phyloP scores from a whole-genome alignment of 768 basidiomycete genomes.

The Leccinum arenicola region DNA sequence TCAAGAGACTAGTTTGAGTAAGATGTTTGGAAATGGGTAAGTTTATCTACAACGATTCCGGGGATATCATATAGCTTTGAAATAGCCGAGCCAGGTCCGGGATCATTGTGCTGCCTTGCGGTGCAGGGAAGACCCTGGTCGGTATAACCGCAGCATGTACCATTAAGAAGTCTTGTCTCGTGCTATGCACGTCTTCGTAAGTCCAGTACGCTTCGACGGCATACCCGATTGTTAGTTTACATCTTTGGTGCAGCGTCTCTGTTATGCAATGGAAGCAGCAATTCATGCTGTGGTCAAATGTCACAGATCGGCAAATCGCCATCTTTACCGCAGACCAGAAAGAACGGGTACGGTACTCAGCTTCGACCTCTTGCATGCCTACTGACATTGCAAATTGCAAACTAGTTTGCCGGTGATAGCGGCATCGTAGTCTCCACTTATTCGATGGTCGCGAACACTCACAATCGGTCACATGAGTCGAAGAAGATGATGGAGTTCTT shows the following conservation, averaged over 20 bases:
- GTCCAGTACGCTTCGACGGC: constrained; percentile 30
- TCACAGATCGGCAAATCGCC: constrained; percentile 94
- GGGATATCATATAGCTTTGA: constrained; percentile 3
- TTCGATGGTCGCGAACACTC: constrained; percentile 99
- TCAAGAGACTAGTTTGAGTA: constrained; percentile 96
- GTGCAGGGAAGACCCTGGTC: constrained; percentile 97
- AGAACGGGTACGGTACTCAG: constrained; percentile 66
- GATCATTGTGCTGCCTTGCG: constrained; percentile 97
- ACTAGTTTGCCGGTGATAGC: constrained; percentile 91
- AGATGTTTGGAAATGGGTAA: constrained; percentile 99
- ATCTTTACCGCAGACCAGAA: constrained; percentile 98
- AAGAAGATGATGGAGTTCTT: constrained; percentile 99
- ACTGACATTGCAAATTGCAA: constrained; percentile 10
- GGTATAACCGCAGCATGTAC: constrained; percentile 99
- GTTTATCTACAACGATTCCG: constrained; percentile 14
- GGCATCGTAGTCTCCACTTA: constrained; percentile 99
- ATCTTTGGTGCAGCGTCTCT: constrained; percentile 54
- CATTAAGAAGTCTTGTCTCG: constrained; percentile 97
- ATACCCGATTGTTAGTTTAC: constrained; percentile 5
- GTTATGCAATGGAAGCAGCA: constrained; percentile 99
- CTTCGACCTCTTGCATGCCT: neutral
- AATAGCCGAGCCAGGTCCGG: constrained; percentile 92
- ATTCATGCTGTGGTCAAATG: constrained; percentile 98
- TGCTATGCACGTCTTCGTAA: constrained; percentile 96
- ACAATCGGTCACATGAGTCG: constrained; percentile 97